Evolutionary conservation across 1,284 basidiomycete species (phyloP), one percentile per base, ranked within the genome.

Genomic region (Cyathus olla): DNA sequence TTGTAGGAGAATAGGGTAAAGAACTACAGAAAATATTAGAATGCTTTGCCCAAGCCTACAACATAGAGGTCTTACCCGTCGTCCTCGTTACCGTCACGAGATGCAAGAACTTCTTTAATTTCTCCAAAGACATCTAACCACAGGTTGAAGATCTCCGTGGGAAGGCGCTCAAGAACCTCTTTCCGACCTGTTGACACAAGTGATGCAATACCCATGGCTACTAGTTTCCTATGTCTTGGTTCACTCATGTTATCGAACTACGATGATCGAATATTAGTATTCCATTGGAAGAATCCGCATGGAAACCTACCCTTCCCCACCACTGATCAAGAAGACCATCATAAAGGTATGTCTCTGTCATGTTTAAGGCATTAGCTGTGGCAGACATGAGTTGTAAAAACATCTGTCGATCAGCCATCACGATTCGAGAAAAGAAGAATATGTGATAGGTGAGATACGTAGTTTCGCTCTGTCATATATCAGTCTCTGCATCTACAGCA

Each of bases 51-150:
- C 9, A 56, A 19, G 42, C 47, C 47, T 22, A 11, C 5, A 15
- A 15, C 26, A n/a, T n/a, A 47, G 40, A 42, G 21, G 4, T 24
- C 44, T 21, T 65, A 60, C 55, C 59, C 61, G 55, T 68, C 66
- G 35, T 80, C 80, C 60, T 81, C 80, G n/a, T 78, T 75, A 22
- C 71, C 71, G 27, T 81, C 71, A 42, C 80, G 77, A 6, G 80
- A 76, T 24, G 74, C 75, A 58, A 85, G 78, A 1, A 89, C 88
- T 74, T 96, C 94, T 70, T 90, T 93, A 57, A 96, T 83, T 74
- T 97, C 95, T 13, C 91, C 93, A 47, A 97, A 91, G 4, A 96
- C 95, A 69, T 97, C 95, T 51, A 95, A 81, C 93, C 95, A 97
- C 46, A 97, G 81, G 72, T 96, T 96, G 78, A 95, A 94, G 64